Evolutionary conservation across 352 stramenopile genomes (phyloP), one percentile per base, ranked within the genome.

Genomic region (Phytopythium cucurbitacearum): DNA sequence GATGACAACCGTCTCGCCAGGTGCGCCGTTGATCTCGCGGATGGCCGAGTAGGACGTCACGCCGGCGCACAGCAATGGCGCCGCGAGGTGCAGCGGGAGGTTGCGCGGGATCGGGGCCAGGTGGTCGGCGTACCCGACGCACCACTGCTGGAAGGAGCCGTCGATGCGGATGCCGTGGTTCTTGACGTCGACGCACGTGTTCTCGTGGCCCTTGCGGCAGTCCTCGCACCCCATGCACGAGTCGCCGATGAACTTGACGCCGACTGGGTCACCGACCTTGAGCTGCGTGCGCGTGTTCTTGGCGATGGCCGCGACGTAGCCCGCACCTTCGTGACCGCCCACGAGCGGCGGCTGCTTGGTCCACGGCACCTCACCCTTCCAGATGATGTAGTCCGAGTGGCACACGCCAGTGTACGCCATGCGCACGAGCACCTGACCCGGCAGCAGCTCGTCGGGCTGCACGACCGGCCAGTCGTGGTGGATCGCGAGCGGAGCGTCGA

Each of bases 31-130:
- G 37, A 59, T 74, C 32, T 71, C 60, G 52, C 65, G 69, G 47
- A 90, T 58, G 9, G 83, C 77, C 32, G 64, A 81, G 55, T 84
- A 95, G 6, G 66, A 71, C 4, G 85, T 95, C 32, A 90, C 76
- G 10, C 85, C 85, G 9, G 82, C 80, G 64, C 85, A 95, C 12
- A 94, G 61, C 15, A 95, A 56, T 9, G 75, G 69, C 9, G 72
- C 79, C 0, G 70, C 72, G 7, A 46, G 46, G 13, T 64, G 58
- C 3, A 82, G 49, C 0, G 62, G 45, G 21, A 92, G 53, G 13
- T 64, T 68, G n/a, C 80, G 63, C 3, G 85, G 83, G 62, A 95
- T 73, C 5, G 76, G 65, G 6, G 76, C 71, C 51, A 90, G 81
- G 47, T 65, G 57, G 36, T 80, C 57, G 7, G 59, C 62, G 46